Evolutionary conservation across 2,329 filamentous ascomycete species (phyloP).

Genomic region (Periconia sp.): DNA sequence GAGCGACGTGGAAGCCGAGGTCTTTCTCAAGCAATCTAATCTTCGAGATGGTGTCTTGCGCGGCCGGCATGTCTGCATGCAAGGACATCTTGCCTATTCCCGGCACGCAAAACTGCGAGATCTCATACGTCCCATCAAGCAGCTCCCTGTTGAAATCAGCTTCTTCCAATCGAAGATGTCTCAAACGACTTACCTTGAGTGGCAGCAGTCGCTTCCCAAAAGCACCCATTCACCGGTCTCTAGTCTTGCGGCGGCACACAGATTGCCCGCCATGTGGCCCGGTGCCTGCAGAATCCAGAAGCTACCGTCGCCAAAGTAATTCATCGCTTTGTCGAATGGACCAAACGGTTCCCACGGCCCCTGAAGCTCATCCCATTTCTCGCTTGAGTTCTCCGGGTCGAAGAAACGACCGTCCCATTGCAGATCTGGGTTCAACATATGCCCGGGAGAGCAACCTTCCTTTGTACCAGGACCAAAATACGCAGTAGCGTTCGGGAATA

Average conservation of each 20-base stretch:
- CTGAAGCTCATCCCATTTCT: constrained; percentile 32
- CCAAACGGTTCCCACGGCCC: constrained; percentile 42
- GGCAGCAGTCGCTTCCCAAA: constrained; percentile 43
- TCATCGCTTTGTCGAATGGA: constrained; percentile 42
- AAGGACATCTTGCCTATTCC: constrained; percentile 28
- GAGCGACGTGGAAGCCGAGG: constrained; percentile 31
- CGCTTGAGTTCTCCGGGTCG: constrained; percentile 34
- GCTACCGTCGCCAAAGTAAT: constrained; percentile 48
- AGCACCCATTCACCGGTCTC: constrained; percentile 35
- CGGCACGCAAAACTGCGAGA: constrained; percentile 34
- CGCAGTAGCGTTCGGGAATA: constrained; percentile 37
- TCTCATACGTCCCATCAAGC: constrained; percentile 33
- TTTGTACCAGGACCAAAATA: constrained; percentile 39
- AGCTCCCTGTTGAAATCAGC: constrained; percentile 26
- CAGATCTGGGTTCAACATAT: constrained; percentile 26
- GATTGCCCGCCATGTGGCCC: constrained; percentile 47
- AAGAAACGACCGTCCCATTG: constrained; percentile 45
- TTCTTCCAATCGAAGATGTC: neutral
- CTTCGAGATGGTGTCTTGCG: constrained; percentile 32
- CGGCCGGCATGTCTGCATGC: constrained; percentile 32
- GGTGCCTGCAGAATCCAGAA: constrained; percentile 48
- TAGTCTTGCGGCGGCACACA: constrained; percentile 41
- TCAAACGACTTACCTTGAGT: constrained; percentile 31
- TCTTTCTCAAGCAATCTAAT: constrained; percentile 31
- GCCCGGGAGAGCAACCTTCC: constrained; percentile 36